These are phyloP conservation scores for Boletales sp. DNA, from an alignment of 768 basidiomycete species.

Conservation along the genomic window DNA sequence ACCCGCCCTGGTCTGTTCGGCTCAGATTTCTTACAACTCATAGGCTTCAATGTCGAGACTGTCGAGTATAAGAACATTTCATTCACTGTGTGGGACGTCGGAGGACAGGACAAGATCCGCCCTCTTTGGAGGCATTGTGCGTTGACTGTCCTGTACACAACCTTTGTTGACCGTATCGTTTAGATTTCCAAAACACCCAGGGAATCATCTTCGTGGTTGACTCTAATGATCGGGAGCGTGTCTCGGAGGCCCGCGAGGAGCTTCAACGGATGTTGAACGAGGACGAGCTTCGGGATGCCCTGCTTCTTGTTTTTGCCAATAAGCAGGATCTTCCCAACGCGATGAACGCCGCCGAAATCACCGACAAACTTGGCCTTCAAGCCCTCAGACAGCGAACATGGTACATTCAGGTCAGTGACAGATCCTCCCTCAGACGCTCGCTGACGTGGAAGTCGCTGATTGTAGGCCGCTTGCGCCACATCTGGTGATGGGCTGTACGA, in stretches of 20 bases:
- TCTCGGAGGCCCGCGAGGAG: conserved; percentile 98
- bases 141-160: conserved; percentile 32
- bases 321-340: conserved; percentile 99
- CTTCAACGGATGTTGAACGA: conserved; percentile 99
- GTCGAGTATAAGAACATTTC: conserved; percentile 99
- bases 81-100: conserved; percentile 99
- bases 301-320: conserved; percentile 99
- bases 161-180: conserved; percentile 10
- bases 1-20: conserved; percentile 7
- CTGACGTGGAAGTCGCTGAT: conserved; percentile 12
- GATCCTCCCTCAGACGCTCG: background rate
- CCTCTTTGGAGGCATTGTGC: conserved; percentile 99
- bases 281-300: conserved; percentile 97
- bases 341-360: conserved; percentile 99
- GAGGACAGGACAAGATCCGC: conserved; percentile 99
- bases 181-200: conserved; percentile 99
- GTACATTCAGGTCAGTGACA: conserved; percentile 83
- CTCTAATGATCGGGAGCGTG: conserved; percentile 99
- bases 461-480: conserved; percentile 93
- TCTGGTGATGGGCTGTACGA: conserved; percentile 98
- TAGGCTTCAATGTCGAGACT: conserved; percentile 99
- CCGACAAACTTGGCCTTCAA: conserved; percentile 98
- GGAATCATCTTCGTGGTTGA: conserved; percentile 99
- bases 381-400: conserved; percentile 95
- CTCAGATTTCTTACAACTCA: conserved; percentile 12